phyloP scores from a whole-genome alignment of 441 rosid species.

The Macaranga tanarius region DNA sequence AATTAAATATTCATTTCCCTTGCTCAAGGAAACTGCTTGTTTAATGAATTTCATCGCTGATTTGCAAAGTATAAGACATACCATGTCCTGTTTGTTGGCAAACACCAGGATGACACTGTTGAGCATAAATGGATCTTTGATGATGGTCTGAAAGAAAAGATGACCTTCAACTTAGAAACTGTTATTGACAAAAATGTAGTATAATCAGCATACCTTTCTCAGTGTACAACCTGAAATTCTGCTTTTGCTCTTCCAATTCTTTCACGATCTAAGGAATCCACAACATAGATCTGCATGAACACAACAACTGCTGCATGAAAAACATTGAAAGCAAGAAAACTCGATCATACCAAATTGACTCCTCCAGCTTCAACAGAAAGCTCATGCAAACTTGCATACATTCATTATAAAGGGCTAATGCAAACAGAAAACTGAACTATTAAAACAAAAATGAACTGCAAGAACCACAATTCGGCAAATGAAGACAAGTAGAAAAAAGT shows the following conservation, averaged over 20 bases:
- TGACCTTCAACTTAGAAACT: conserved; percentile 28
- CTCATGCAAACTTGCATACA: not conserved
- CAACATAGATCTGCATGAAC: conserved; percentile 77
- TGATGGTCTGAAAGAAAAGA: conserved; percentile 65
- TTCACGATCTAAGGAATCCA: conserved; percentile 97
- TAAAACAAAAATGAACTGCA: not conserved
- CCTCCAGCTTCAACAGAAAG: not conserved
- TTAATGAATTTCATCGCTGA: not conserved
- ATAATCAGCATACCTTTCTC: conserved; percentile 15
- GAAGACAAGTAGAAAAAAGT: not conserved
- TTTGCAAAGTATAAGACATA: conserved; percentile 28
- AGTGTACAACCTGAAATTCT: conserved; percentile 82
- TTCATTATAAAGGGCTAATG: conserved; percentile 4
- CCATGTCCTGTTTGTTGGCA: conserved; percentile 99
- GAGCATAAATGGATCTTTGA: conserved; percentile 96
- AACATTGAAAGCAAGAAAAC: conserved; percentile 1
- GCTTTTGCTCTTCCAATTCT: conserved; percentile 87
- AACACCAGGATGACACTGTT: conserved; percentile 91
- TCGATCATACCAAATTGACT: not conserved
- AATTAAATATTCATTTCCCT: conserved; percentile 1
- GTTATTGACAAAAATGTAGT: conserved; percentile 17
- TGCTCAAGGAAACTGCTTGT: not conserved
- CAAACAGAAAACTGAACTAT: not conserved
- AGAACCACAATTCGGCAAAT: conserved; percentile 8
- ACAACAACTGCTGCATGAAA: not conserved